A percentile compares a stretch with the other conserved stretches of the same genome.
phyloP scores from a whole-genome alignment of 75 land plant species.

The Isoetes taiwanensis region DNA sequence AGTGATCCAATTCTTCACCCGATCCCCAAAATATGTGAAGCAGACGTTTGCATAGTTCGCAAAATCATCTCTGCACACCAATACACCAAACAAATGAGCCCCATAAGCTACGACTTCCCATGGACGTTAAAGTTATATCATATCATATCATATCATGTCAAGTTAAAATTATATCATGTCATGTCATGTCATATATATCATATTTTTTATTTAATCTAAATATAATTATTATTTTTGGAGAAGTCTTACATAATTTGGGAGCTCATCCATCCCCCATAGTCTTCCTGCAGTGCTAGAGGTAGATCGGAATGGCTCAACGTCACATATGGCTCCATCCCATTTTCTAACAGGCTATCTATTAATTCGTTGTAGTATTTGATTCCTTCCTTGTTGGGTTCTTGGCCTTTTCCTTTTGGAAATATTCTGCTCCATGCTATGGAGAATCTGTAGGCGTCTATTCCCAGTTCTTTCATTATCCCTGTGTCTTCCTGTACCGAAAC shows the following conservation, averaged over 20 bases:
- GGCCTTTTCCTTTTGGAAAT: background rate
- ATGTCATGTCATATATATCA: too few relatives aligned
- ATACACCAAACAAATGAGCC: background rate
- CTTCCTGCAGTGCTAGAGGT: slow-evolving; percentile 36
- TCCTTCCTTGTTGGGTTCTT: background rate
- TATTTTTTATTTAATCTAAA: too few relatives aligned
- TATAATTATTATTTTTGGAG: too few relatives aligned
- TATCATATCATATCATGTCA: too few relatives aligned
- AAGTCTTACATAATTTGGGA: slow-evolving; percentile 26
- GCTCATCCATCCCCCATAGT: slow-evolving; percentile 27
- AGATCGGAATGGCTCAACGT: slow-evolving; percentile 91
- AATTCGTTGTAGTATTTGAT: background rate
- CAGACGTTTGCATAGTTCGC: slow-evolving; percentile 37
- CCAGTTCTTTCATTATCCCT: background rate
- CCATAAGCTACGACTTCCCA: background rate
- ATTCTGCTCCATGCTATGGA: background rate
- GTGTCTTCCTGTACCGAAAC: too few relatives aligned
- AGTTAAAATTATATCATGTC: too few relatives aligned
- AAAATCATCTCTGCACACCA: slow-evolving; percentile 32
- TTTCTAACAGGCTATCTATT: background rate
- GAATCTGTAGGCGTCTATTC: background rate
- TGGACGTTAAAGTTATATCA: too few relatives aligned
- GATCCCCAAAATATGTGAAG: slow-evolving; percentile 45
- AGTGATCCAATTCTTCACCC: slow-evolving; percentile 74
- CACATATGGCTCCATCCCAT: slow-evolving; percentile 61